Evolutionary conservation across 2,329 filamentous ascomycete species (phyloP).

Genomic region (Dactylellina parvicollis): DNA sequence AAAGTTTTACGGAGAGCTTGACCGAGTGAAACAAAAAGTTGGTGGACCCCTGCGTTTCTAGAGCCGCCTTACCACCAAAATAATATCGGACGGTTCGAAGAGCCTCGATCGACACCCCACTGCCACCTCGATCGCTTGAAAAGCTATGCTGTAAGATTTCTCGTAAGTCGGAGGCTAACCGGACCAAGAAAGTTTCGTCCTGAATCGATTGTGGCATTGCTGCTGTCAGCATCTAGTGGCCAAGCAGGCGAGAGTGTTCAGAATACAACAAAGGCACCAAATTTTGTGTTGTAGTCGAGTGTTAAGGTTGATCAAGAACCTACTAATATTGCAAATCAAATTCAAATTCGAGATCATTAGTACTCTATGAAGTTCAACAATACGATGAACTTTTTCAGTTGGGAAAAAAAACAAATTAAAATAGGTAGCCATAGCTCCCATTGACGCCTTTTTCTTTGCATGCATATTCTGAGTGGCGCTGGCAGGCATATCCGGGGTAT

Average conservation of each 20-base stretch:
- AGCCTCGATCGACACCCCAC: constrained; percentile 19
- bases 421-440: too few species aligned
- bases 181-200: not conserved
- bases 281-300: constrained; percentile 1
- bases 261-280: constrained; percentile 8
- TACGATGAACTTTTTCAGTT: too few species aligned
- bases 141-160: constrained; percentile 4
- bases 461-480: not conserved
- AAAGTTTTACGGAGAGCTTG: not conserved
- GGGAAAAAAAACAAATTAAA: too few species aligned
- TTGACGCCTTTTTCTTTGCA: too few species aligned
- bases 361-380: too few species aligned
- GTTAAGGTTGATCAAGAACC: too few species aligned
- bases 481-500: not conserved
- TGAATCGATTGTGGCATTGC: constrained; percentile 8
- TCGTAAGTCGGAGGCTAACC: constrained; percentile 29
- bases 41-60: constrained; percentile 35
- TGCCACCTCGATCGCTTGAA: constrained; percentile 31
- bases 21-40: constrained; percentile 41
- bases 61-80: constrained; percentile 39
- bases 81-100: not conserved
- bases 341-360: too few species aligned
- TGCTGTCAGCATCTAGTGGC: not conserved
- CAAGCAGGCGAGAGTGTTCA: not conserved
- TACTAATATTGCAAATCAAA: too few species aligned